These are phyloP conservation scores for Daldinia sp. DNA, from an alignment of 2,329 filamentous ascomycete species.

Conservation along the genomic window DNA sequence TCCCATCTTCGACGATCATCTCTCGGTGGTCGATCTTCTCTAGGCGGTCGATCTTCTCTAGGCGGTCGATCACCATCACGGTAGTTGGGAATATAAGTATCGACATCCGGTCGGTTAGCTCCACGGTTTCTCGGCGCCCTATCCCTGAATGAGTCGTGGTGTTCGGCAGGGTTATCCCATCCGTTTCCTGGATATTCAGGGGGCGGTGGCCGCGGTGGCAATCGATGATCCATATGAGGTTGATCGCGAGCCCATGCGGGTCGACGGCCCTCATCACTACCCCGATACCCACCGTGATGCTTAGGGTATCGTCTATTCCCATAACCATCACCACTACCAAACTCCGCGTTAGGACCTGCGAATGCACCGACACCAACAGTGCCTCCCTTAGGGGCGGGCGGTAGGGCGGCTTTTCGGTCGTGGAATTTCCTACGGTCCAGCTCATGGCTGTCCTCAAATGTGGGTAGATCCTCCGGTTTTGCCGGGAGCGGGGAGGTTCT, in stretches of 20 bases:
- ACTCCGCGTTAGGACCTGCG: slow-evolving; percentile 59
- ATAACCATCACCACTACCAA: slow-evolving; percentile 61
- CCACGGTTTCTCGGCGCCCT: slow-evolving; percentile 47
- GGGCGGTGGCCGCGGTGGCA: slow-evolving; percentile 61
- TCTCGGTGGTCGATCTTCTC: slow-evolving; percentile 52
- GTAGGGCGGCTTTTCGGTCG: slow-evolving; percentile 82
- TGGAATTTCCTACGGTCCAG: slow-evolving; percentile 92
- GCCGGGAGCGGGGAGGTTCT: slow-evolving; percentile 79
- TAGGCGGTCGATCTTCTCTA: slow-evolving; percentile 45
- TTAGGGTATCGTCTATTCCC: slow-evolving; percentile 58
- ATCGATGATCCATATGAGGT: slow-evolving; percentile 48
- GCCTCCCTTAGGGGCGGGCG: slow-evolving; percentile 90
- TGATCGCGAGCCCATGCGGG: slow-evolving; percentile 65
- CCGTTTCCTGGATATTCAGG: slow-evolving; percentile 51
- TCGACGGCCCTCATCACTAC: slow-evolving; percentile 54
- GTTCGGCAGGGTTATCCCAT: slow-evolving; percentile 50
- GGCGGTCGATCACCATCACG: slow-evolving; percentile 42
- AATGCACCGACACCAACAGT: slow-evolving; percentile 79
- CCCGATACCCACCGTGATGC: slow-evolving; percentile 46
- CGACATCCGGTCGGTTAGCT: slow-evolving; percentile 51
- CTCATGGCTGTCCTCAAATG: slow-evolving; percentile 94
- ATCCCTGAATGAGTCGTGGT: slow-evolving; percentile 55
- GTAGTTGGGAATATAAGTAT: slow-evolving; percentile 62
- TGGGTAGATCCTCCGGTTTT: slow-evolving; percentile 84
- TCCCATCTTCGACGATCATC: slow-evolving; percentile 49